Percentiles rank a stretch among this genome's conserved stretches.
Conservation (phyloP, 768 basidiomycete genomes). For the Tulasnella sp. region DNA sequence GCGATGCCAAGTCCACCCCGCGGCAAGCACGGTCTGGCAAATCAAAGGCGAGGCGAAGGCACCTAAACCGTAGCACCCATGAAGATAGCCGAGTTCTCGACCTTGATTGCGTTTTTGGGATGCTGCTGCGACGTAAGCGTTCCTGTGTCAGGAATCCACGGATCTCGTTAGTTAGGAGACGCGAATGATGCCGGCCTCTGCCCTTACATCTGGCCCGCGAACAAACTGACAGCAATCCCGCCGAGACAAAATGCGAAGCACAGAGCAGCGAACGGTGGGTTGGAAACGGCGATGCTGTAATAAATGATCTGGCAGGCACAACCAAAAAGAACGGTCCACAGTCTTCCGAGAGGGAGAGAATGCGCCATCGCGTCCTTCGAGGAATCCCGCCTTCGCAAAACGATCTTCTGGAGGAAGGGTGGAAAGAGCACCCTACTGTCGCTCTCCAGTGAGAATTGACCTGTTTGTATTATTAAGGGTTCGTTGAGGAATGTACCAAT, state of each 20-base stretch:
- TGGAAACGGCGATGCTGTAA: background rate
- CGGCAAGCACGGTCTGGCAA: slow-evolving; percentile 39
- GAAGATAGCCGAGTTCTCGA: too few relatives aligned
- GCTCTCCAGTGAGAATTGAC: slow-evolving; percentile 24
- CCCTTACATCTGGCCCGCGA: slow-evolving; percentile 31
- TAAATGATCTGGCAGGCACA: background rate
- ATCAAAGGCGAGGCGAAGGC: slow-evolving; percentile 42
- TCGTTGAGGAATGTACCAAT: slow-evolving; percentile 39
- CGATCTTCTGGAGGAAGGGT: slow-evolving; percentile 18
- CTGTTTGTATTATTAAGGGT: slow-evolving; percentile 31
- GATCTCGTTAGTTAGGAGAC: background rate
- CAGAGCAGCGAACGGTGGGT: slow-evolving; percentile 25
- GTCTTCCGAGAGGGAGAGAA: background rate
- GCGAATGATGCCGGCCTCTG: too few relatives aligned
- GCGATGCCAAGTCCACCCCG: slow-evolving; percentile 44
- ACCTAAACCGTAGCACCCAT: slow-evolving; percentile 29
- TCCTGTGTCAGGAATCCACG: slow-evolving; percentile 17
- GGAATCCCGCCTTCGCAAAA: background rate
- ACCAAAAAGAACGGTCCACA: background rate
- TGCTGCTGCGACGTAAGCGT: slow-evolving; percentile 30
- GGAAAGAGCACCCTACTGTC: slow-evolving; percentile 20
- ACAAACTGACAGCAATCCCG: slow-evolving; percentile 39
- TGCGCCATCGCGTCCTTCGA: background rate
- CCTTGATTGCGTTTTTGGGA: too few relatives aligned
- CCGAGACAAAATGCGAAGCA: slow-evolving; percentile 33